Evolutionary conservation across 2,329 filamentous ascomycete genomes (phyloP), one percentile per base, ranked within the genome.

Genomic region (Biscogniauxia sp.): DNA sequence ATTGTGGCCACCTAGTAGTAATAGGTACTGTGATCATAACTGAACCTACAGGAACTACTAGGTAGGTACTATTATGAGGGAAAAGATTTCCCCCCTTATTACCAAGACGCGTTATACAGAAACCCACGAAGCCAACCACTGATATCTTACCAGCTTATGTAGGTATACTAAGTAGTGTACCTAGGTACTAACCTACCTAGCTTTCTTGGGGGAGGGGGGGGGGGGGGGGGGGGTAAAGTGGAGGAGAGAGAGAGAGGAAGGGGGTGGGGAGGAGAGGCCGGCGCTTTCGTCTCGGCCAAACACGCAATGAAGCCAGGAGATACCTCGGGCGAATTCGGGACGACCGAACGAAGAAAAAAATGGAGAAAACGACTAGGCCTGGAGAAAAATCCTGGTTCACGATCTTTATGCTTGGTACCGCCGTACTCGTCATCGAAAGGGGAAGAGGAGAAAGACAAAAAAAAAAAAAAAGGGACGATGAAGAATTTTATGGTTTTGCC

Each of bases 291-390:
- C 62, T 68, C 64, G 66, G 66, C 54, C 60, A 61, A 66, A 64
- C 56, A 55, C 61, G 41, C 15, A 63, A 58, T 58, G 55, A 60
- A 57, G 56, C 56, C 52, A 63, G 59, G 61, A 51, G 52, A 57
- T 59, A 67, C 56, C 59, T 66, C 65, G 66, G 65, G 59, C 60
- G 23, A 66, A 54, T 53, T 67, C 66, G 66, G 66, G 59, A 56
- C 59, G 51, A 63, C 66, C 66, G 66, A 68, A 23, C 66, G 66
- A 68, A 23, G 54, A 61, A 66, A 58, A 55, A 56, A 56, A 56
- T 54, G 49, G 49, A 32, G 53, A n/a, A 13, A 20, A 25, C 20
- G n/a, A 25, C 53, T 55, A 41, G 53, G 53, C 53, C 28, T 55
- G 55, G 45, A 56, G n/a, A n/a, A 45, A 32, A 62, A 61, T 64